Percentiles rank a stretch among this genome's conserved stretches.
Conservation (phyloP, 129 eudicot genomes). For the Escallonia rubra region DNA sequence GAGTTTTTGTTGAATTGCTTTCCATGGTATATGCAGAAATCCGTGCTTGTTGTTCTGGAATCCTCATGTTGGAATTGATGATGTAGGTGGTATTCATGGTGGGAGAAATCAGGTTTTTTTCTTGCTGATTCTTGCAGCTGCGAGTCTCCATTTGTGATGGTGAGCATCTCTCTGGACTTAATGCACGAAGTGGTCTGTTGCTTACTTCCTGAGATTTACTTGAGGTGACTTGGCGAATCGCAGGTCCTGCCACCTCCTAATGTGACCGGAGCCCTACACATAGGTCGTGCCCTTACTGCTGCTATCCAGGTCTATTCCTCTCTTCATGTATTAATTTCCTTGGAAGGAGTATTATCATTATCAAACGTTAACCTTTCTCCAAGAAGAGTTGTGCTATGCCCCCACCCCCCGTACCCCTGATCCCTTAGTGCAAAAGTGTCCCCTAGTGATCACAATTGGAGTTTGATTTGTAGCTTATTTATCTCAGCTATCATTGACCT, state of each 20-base stretch:
- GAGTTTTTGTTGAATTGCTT: conserved; percentile 10
- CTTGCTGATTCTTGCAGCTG: conserved; percentile 74
- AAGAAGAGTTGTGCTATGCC: no score
- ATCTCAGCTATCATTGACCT: conserved; percentile 1
- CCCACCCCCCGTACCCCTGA: no score
- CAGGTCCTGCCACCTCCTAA: conserved; percentile 99
- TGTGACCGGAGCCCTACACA: conserved; percentile 95
- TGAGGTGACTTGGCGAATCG: conserved; percentile 3
- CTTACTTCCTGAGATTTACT: no score
- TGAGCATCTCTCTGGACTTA: conserved; percentile 36
- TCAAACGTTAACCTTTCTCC: no score
- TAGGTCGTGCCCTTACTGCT: conserved; percentile 95
- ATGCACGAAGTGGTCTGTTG: background rate
- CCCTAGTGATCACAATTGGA: background rate
- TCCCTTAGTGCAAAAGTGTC: no score
- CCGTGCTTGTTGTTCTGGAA: no score
- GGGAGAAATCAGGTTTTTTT: conserved; percentile 86
- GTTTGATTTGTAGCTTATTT: background rate
- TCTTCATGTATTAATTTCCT: no score
- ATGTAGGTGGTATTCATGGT: conserved; percentile 93
- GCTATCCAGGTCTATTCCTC: conserved; percentile 58
- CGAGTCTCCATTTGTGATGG: conserved; percentile 76
- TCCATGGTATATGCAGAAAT: background rate
- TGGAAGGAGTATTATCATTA: no score
- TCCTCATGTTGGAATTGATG: background rate